Base-by-base conservation (phyloP, 768 basidiomycete species). In the Boletus vinaceobasis region DNA sequence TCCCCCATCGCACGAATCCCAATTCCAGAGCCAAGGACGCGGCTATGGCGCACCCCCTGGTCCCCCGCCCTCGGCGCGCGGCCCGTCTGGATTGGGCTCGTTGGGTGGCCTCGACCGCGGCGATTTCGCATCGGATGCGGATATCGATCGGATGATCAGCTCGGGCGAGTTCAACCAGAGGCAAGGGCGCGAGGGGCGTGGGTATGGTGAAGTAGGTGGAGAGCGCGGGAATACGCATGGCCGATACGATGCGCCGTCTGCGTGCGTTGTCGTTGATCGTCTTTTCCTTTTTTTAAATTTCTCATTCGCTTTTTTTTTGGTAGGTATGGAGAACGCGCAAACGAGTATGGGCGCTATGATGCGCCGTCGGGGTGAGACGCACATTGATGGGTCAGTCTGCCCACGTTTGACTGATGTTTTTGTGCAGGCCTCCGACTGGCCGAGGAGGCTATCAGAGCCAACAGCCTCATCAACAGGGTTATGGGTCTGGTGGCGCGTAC, bases 111-210 rank as follows among this genome's bases (percentile, higher is more conserved):
- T 67, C 17, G 59, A 55, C 43, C 62, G 57, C 1, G 53, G 43
- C n/a, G 67, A 69, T 61, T 71, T 71, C 43, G 67, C 63, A 47
- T 58, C 67, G 43, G 67, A 69, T 57, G 65, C 43, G 5, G 67
- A 69, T 1, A 60, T 69, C 33, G 19, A 55, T 7, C 56, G 57
- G 47, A 59, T 69, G 60, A 48, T 71, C 43, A 1, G 40, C 3
- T 5, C 50, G 1, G 67, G 69, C 2, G 48, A 45, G 43, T 59
- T 69, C 14, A 7, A 26, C 7, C 38, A 8, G 8, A 8, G 40
- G 2, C 32, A 7, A 10, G 48, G 45, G 1, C 50, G 52, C 5
- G 37, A 31, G 3, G 50, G 36, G 4, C 19, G 2, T 27, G 53
- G 29, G 5, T 31, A 38, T 17, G 32, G 38, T 10, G 38, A 32